Conservation (phyloP, 345 rosid species). For the Jatropha curcas region DNA sequence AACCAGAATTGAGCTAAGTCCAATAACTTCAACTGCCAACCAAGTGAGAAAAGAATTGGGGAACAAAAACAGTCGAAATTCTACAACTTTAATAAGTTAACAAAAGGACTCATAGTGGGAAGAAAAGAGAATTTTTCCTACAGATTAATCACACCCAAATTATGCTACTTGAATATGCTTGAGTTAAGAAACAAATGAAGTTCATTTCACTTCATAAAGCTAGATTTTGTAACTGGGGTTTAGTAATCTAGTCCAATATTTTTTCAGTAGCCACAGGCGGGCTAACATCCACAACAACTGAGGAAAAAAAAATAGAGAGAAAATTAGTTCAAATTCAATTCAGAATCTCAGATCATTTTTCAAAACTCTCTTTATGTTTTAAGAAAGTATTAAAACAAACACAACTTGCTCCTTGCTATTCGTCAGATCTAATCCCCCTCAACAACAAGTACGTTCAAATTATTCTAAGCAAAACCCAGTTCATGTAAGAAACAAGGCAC, state of each 20-base stretch:
- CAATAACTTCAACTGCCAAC: background rate
- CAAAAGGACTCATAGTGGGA: background rate
- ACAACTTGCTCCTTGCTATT: background rate
- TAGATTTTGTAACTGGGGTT: background rate
- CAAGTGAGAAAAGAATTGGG: too few species aligned
- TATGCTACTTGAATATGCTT: background rate
- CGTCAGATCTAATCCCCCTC: constrained; percentile 26
- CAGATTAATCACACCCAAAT: background rate
- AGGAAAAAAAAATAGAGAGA: background rate
- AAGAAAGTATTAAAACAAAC: background rate
- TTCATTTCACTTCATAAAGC: background rate
- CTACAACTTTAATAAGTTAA: background rate
- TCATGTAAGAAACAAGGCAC: background rate
- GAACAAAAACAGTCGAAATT: background rate
- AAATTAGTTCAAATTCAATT: constrained; percentile 11
- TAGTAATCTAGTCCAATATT: background rate
- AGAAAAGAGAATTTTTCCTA: background rate
- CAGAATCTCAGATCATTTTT: background rate
- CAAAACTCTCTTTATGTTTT: background rate
- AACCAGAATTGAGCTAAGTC: background rate
- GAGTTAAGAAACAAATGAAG: background rate
- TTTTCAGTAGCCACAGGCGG: background rate
- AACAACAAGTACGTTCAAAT: background rate
- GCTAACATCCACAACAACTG: background rate
- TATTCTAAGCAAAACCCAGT: constrained; percentile 3